These are phyloP conservation scores for Kodamaea kaohsiungensis DNA, from an alignment of 805 yeast species.

Conservation along the genomic window DNA sequence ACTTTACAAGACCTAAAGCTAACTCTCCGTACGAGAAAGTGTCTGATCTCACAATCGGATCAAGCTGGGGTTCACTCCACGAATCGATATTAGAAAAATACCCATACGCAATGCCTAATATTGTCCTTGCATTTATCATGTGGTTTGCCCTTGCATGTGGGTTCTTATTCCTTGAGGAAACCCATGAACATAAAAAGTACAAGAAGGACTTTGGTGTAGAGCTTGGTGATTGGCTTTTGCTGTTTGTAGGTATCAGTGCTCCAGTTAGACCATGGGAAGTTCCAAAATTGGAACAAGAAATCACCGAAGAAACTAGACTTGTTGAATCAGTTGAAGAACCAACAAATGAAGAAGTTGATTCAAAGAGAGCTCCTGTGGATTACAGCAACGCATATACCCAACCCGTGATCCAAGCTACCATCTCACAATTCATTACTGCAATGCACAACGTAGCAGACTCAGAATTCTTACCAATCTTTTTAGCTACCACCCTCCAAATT, in stretches of 20 bases:
- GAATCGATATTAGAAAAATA: slow-evolving; percentile 30
- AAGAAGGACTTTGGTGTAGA: slow-evolving; percentile 48
- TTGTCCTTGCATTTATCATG: slow-evolving; percentile 43
- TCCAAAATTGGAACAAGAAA: background rate
- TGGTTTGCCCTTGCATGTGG: slow-evolving; percentile 37
- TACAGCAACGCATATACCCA: slow-evolving; percentile 26
- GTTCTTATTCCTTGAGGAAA: slow-evolving; percentile 53
- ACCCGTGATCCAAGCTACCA: slow-evolving; percentile 30
- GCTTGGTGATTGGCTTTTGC: slow-evolving; percentile 38
- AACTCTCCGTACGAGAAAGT: slow-evolving; percentile 1
- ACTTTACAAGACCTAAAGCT: slow-evolving; percentile 47
- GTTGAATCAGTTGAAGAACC: slow-evolving; percentile 3
- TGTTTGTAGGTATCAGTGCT: slow-evolving; percentile 19
- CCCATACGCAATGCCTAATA: slow-evolving; percentile 56
- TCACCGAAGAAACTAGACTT: slow-evolving; percentile 1
- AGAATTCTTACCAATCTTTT: slow-evolving; percentile 40
- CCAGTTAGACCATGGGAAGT: slow-evolving; percentile 26
- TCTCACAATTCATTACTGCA: slow-evolving; percentile 34
- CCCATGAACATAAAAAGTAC: slow-evolving; percentile 41
- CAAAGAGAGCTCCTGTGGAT: slow-evolving; percentile 1
- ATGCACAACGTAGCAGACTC: slow-evolving; percentile 33
- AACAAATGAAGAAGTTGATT: background rate
- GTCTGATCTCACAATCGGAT: background rate
- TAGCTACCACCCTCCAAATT: slow-evolving; percentile 30
- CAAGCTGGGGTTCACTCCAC: slow-evolving; percentile 12